Evolutionary conservation across 139 green algal species (phyloP).

Genomic region (Desmodesmus armatus): DNA sequence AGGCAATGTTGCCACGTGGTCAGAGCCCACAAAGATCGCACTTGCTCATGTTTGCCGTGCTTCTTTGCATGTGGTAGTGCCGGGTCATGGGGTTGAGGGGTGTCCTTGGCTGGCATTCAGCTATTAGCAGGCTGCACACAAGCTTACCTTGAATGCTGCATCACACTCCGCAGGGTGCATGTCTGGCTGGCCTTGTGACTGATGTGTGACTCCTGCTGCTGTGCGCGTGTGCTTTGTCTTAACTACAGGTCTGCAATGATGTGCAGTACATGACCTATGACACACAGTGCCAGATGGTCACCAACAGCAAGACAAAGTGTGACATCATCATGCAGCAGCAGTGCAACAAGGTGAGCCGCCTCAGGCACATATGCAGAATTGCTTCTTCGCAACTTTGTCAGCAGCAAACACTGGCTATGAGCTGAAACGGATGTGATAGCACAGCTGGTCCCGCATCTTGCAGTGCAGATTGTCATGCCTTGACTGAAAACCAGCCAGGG

Average conservation of each 20-base stretch:
- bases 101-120: too few relatives aligned
- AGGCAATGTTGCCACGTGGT: too few relatives aligned
- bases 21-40: too few relatives aligned
- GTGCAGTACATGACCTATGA: conserved; percentile 12
- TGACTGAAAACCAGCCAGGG: not conserved
- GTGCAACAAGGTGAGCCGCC: conserved; percentile 17
- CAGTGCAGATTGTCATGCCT: not conserved
- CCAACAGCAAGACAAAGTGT: conserved; percentile 16
- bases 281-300: conserved; percentile 24
- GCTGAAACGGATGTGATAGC: not conserved
- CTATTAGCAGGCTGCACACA: not conserved
- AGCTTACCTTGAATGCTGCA: too few relatives aligned
- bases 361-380: not conserved
- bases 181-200: too few relatives aligned
- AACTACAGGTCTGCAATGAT: conserved; percentile 23
- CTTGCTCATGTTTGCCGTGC: too few relatives aligned
- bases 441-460: not conserved
- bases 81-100: too few relatives aligned
- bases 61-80: too few relatives aligned
- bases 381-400: not conserved
- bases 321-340: conserved; percentile 24
- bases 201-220: not conserved
- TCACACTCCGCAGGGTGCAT: too few relatives aligned
- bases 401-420: not conserved
- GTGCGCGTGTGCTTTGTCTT: not conserved